Conservation (phyloP, 1,284 basidiomycete genomes). For the Lentinula novae-zelandiae region DNA sequence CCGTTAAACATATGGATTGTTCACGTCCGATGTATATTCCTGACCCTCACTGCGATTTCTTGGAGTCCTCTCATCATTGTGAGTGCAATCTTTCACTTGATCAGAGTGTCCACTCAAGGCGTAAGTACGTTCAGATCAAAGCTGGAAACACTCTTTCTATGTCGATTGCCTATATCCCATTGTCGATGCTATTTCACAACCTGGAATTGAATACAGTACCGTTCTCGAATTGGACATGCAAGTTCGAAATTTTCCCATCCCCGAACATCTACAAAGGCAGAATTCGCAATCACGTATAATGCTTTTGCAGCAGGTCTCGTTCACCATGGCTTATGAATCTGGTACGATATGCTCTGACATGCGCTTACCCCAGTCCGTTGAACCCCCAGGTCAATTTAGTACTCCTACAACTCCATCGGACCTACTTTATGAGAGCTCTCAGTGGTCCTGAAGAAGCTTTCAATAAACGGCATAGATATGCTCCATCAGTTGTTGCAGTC, state of each 20-base stretch:
- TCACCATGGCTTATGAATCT: slow-evolving; percentile 53
- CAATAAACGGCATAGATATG: slow-evolving; percentile 51
- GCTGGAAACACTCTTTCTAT: slow-evolving; percentile 62
- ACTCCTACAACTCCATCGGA: slow-evolving; percentile 62
- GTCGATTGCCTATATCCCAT: slow-evolving; percentile 52
- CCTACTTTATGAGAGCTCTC: slow-evolving; percentile 61
- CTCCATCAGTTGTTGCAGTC: slow-evolving; percentile 58
- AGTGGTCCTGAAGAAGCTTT: slow-evolving; percentile 48
- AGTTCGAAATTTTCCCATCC: slow-evolving; percentile 56
- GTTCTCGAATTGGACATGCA: slow-evolving; percentile 55
- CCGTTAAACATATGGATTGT: slow-evolving; percentile 38
- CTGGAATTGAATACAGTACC: slow-evolving; percentile 44
- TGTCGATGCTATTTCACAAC: slow-evolving; percentile 54
- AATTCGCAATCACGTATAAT: slow-evolving; percentile 35
- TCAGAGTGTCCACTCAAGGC: slow-evolving; percentile 3
- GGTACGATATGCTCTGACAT: slow-evolving; percentile 31
- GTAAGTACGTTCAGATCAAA: slow-evolving; percentile 38
- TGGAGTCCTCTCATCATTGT: slow-evolving; percentile 37
- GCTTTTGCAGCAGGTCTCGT: slow-evolving; percentile 53
- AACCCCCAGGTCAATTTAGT: slow-evolving; percentile 29
- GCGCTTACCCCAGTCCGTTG: slow-evolving; percentile 2
- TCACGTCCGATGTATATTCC: slow-evolving; percentile 37
- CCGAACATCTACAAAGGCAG: slow-evolving; percentile 37
- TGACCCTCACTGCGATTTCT: slow-evolving; percentile 29
- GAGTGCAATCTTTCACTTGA: slow-evolving; percentile 14